Evolutionary conservation across 1,284 basidiomycete genomes (phyloP).

Genomic region (Cryptococcus sp.): DNA sequence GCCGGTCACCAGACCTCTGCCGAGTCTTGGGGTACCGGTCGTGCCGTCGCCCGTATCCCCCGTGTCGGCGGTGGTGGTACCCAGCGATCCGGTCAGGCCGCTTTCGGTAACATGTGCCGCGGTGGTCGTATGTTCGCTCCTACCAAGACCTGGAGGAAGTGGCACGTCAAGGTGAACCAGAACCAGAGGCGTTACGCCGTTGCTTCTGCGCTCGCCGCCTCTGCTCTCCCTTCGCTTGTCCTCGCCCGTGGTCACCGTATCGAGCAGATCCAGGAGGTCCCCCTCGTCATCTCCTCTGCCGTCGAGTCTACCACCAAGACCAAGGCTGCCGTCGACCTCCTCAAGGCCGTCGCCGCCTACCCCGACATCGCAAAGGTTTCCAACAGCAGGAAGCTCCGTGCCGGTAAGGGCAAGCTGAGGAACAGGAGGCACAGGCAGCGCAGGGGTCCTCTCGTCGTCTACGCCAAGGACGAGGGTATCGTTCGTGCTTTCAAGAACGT

Average conservation of each 20-base stretch:
- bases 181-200: slow-evolving; percentile 98
- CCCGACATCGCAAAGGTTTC: slow-evolving; percentile 94
- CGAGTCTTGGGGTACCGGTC: slow-evolving; percentile 97
- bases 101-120: slow-evolving; percentile 99
- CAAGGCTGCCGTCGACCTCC: slow-evolving; percentile 92
- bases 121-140: slow-evolving; percentile 99
- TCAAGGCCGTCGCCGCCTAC: slow-evolving; percentile 91
- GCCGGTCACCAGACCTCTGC: slow-evolving; percentile 99
- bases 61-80: slow-evolving; percentile 99
- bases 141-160: slow-evolving; percentile 99
- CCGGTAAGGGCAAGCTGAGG: slow-evolving; percentile 96
- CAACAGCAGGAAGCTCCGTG: slow-evolving; percentile 94
- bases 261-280: slow-evolving; percentile 95
- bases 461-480: slow-evolving; percentile 97
- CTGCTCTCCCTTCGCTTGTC: slow-evolving; percentile 96
- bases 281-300: slow-evolving; percentile 80
- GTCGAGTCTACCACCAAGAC: slow-evolving; percentile 93
- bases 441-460: slow-evolving; percentile 95
- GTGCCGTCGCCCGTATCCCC: slow-evolving; percentile 99
- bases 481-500: slow-evolving; percentile 98
- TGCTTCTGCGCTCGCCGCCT: slow-evolving; percentile 96
- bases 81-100: slow-evolving; percentile 97
- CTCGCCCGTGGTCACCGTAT: slow-evolving; percentile 99
- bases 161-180: slow-evolving; percentile 99
- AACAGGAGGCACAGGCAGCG: slow-evolving; percentile 97